Conservation (phyloP, 2,329 filamentous ascomycete species). For the Leptographium radiaticola region DNA sequence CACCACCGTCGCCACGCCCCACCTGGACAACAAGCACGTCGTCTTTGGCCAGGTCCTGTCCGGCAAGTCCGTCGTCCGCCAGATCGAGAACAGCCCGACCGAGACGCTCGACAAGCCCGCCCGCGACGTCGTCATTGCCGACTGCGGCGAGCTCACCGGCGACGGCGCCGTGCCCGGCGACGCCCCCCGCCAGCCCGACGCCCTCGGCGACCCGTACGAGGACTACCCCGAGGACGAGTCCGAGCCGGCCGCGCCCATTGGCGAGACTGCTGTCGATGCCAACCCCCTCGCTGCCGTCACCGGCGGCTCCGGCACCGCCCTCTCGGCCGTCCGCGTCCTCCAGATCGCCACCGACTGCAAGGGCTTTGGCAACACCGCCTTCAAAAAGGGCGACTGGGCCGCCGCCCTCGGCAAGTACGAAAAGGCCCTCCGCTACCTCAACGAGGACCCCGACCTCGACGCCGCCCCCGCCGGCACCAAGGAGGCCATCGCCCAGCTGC, state of each 20-base stretch:
- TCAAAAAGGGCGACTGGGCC: conserved; percentile 62
- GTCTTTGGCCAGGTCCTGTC: conserved; percentile 91
- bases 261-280: not conserved
- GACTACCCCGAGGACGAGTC: conserved; percentile 84
- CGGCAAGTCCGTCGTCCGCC: conserved; percentile 81
- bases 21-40: conserved; percentile 88
- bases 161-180: conserved; percentile 54
- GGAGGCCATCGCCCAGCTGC: conserved; percentile 55
- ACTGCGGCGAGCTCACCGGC: conserved; percentile 76
- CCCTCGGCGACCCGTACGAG: conserved; percentile 82
- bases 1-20: conserved; percentile 87
- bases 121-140: conserved; percentile 58
- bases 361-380: conserved; percentile 81
- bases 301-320: conserved; percentile 25
- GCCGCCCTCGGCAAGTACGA: conserved; percentile 83
- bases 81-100: conserved; percentile 75
- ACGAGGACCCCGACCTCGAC: conserved; percentile 68
- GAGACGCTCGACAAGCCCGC: conserved; percentile 64
- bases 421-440: conserved; percentile 80
- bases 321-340: conserved; percentile 55
- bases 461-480: conserved; percentile 57
- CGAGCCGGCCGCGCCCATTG: conserved; percentile 42
- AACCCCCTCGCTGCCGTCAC: conserved; percentile 5
- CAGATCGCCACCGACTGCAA: conserved; percentile 79
- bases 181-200: conserved; percentile 54